A percentile compares a stretch with the other conserved stretches of the same genome.
phyloP scores from a whole-genome alignment of 1,284 basidiomycete species.

The Malassezia equina region DNA sequence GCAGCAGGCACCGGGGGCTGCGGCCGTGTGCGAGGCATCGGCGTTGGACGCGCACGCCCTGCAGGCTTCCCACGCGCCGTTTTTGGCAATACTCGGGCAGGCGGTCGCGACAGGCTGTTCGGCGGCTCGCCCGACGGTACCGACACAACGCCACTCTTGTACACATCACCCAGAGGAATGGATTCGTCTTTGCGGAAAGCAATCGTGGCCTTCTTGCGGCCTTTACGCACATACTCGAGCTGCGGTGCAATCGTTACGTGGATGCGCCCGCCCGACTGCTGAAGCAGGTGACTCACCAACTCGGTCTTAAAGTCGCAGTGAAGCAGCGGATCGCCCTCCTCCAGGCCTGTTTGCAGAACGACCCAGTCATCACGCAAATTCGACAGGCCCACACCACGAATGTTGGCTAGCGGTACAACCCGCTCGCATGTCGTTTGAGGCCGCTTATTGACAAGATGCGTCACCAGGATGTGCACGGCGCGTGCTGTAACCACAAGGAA shows the following conservation, averaged over 20 bases:
- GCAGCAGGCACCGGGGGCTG: slow-evolving; percentile 22
- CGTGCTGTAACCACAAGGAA: slow-evolving; percentile 81
- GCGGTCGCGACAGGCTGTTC: slow-evolving; percentile 66
- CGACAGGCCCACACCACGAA: slow-evolving; percentile 74
- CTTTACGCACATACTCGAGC: slow-evolving; percentile 75
- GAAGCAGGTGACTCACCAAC: slow-evolving; percentile 69
- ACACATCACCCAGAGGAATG: slow-evolving; percentile 64
- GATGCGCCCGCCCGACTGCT: slow-evolving; percentile 67
- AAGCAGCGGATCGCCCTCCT: slow-evolving; percentile 77
- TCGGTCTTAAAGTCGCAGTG: slow-evolving; percentile 95
- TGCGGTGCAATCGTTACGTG: slow-evolving; percentile 52
- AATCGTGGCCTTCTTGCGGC: slow-evolving; percentile 83
- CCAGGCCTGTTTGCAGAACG: slow-evolving; percentile 58
- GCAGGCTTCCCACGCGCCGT: neutral
- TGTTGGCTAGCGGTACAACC: slow-evolving; percentile 77
- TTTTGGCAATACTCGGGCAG: slow-evolving; percentile 55
- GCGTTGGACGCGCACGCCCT: slow-evolving; percentile 32
- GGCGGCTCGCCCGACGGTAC: slow-evolving; percentile 80
- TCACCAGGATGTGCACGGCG: slow-evolving; percentile 73
- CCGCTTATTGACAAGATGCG: slow-evolving; percentile 54
- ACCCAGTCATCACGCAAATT: slow-evolving; percentile 84
- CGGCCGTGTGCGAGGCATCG: slow-evolving; percentile 17
- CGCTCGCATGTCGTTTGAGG: slow-evolving; percentile 63
- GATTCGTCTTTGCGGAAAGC: slow-evolving; percentile 83
- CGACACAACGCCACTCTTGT: slow-evolving; percentile 86